Evolutionary conservation across 257 asterid species (phyloP), one percentile per base, ranked within the genome.

Genomic region (Scutellaria galericulata): DNA sequence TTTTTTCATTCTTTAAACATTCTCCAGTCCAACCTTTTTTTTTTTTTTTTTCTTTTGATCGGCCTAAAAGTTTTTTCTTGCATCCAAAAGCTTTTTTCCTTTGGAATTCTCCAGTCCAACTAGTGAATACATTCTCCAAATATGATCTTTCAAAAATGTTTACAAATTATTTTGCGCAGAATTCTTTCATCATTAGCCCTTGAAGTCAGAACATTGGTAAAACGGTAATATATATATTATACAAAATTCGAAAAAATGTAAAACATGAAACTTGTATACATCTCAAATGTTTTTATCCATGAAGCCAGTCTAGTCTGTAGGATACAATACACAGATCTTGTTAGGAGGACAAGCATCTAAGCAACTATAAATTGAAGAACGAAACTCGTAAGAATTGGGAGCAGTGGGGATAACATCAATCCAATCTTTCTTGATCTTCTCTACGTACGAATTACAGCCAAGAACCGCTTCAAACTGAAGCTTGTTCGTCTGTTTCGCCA

Each of bases 391-490:
- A 8, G 96, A 94, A 77, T 88, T 94, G 18, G 85, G 89, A 14
- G 85, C 71, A 3, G 87, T 71, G 52, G 97, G 93, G 35, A 66
- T 59, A 14, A 91, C 87, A 68, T 89, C 86, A 14, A 86, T 72
- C 97, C 97, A 94, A 31, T 85, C 97, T 55, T 84, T 83, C 46
- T 83, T 88, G 12, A 87, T 87, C 85, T 79, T 85, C 80, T 84
- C 84, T 7, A 84, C 86, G 6, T 84, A 66, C 15, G 83, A 72
- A 77, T 79, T 87, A 45, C 82, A 75, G 53, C 78, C 68, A 52
- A 77, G 74, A 57, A 89, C 77, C 47, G 88, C 89, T 45, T 83
- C 73, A 68, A 94, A 84, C 75, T 70, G 84, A 67, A 94, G 84
- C 58, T 86, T 83, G 57, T 75, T 77, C 0, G 65, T 77, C 77